Conservation (phyloP, 495 filamentous ascomycete species). For the Lentithecium fluviatile region DNA sequence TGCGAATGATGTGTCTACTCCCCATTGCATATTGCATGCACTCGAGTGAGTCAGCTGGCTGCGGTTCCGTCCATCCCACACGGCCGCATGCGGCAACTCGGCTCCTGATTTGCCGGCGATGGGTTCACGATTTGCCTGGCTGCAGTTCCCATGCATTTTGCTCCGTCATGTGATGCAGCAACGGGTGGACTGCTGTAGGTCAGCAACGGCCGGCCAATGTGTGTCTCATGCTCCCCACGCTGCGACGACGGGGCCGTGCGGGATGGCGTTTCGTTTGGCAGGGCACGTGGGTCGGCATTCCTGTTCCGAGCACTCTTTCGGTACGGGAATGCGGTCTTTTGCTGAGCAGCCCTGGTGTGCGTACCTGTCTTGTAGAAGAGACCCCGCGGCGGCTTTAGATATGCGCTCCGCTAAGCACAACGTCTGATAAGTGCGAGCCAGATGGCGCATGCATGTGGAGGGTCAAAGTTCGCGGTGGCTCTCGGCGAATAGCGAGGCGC, state of each 20-base stretch:
- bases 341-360: too few species aligned
- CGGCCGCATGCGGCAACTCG: background rate
- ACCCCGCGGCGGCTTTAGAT: too few species aligned
- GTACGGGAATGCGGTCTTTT: too few species aligned
- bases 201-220: background rate
- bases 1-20: too few species aligned
- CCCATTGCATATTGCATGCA: too few species aligned
- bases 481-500: background rate
- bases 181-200: background rate
- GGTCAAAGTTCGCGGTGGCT: background rate
- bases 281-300: background rate
- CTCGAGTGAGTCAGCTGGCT: background rate
- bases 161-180: slow-evolving; percentile 7
- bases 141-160: background rate
- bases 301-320: too few species aligned
- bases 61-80: background rate
- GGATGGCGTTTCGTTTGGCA: slow-evolving; percentile 4
- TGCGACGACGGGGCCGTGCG: background rate
- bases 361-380: too few species aligned
- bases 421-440: background rate
- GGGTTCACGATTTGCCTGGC: background rate
- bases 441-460: background rate
- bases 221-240: slow-evolving; percentile 3
- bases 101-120: background rate
- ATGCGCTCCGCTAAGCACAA: too few species aligned